Evolutionary conservation across 2,329 filamentous ascomycete species (phyloP), one percentile per base, ranked within the genome.

Genomic region (Cadophora sp.): DNA sequence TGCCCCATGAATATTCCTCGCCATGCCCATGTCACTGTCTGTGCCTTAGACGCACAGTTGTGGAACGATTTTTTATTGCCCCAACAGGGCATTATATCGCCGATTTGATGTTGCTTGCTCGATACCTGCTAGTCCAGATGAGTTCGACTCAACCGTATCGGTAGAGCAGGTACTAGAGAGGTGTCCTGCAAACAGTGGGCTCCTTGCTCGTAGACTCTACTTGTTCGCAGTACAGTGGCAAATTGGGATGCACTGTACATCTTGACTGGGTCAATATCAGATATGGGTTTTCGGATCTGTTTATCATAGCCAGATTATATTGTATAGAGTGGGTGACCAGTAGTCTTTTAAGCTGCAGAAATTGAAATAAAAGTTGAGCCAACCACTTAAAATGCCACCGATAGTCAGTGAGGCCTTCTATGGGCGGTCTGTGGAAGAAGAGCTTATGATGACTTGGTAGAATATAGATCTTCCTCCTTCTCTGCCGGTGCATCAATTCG

Each of bases 401-500:
- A 43, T 16, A 43, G 40, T 5, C 40, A 43, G 40, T 19, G 40
- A 19, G 16, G 14, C 40, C 16, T 4, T 19, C 2, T 16, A 43
- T 19, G 11, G 31, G 31, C 31, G n/a, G n/a, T n/a, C n/a, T n/a
- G n/a, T 19, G 16, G 3, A 19, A 12, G 40, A 9, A 37, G 34
- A 37, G 14, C 9, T 19, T 19, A 16, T 12, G 12, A 56, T 6
- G 55, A 60, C 7, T 27, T 60, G n/a, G n/a, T 48, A 22, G 62
- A 65, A 43, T 43, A 68, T 82, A 83, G 11, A 63, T 73, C 72
- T 53, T 77, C 72, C 43, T 77, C 76, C 62, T 79, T 77, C 69
- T 80, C 79, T 3, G 78, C 73, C 1, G 79, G 79, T 22, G 76
- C 76, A 66, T 81, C 79, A 37, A 81, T 79, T 43, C 76, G 76